Evolutionary conservation across 371 early-diverging fungal genomes (phyloP).

Genomic region (Thermomucor indicae-seudaticae): DNA sequence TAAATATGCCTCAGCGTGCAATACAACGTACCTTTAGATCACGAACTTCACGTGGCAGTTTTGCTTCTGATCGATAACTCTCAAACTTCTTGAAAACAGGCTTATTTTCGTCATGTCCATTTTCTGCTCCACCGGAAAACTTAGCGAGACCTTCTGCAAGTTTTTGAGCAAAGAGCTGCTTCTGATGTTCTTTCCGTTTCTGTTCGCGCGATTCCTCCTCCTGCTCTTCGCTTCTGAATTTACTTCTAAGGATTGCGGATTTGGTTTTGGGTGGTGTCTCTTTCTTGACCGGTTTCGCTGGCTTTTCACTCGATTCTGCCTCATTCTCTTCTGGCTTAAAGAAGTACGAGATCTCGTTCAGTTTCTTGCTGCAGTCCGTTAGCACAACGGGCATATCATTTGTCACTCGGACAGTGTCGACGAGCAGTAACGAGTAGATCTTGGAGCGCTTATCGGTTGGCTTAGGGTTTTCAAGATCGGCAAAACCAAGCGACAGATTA

Average conservation of each 20-base stretch:
- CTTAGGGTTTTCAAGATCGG: conserved; percentile 74
- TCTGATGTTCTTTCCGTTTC: conserved; percentile 84
- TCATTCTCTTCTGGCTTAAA: conserved; percentile 59
- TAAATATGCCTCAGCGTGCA: not conserved
- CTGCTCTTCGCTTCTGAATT: conserved; percentile 83
- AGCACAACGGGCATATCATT: conserved; percentile 57
- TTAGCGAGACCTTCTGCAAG: conserved; percentile 77
- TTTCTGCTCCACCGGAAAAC: conserved; percentile 66
- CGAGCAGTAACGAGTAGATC: conserved; percentile 77
- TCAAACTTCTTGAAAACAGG: conserved; percentile 84
- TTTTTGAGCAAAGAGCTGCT: conserved; percentile 70
- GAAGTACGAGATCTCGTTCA: conserved; percentile 75
- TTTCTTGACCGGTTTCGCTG: conserved; percentile 15
- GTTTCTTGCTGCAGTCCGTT: conserved; percentile 71
- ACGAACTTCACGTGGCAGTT: conserved; percentile 74
- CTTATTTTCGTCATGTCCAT: conserved; percentile 61
- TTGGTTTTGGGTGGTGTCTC: conserved; percentile 50
- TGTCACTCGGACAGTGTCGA: conserved; percentile 81
- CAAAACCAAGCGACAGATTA: conserved; percentile 83
- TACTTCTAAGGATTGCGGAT: conserved; percentile 81
- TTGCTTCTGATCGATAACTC: conserved; percentile 88
- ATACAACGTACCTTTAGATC: conserved; percentile 45
- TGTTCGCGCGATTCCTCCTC: conserved; percentile 79
- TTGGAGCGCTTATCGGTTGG: conserved; percentile 64
- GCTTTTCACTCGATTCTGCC: conserved; percentile 21